Evolutionary conservation across 2,329 filamentous ascomycete species (phyloP), one percentile per base, ranked within the genome.

Genomic region (Colletotrichum sp.): DNA sequence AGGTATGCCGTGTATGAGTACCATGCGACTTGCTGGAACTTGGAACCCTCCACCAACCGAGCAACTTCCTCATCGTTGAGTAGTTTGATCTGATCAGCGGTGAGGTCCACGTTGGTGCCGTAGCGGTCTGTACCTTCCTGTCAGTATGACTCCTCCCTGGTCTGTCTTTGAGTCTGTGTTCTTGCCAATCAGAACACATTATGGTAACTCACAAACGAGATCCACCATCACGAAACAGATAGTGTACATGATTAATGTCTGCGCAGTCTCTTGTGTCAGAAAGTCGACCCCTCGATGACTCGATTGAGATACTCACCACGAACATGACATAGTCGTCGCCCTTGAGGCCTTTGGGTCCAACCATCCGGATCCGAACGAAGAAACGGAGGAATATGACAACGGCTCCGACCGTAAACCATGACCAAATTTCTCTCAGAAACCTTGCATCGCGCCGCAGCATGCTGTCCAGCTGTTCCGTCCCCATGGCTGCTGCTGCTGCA

Each of bases 281-380:
- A 59, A 9, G 2, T 5, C 12, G 1, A 10, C 15, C 6, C 3
- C 9, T 26, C 8, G 18, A 48, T 59, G 60, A 48, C 32, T 16
- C 22, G 8, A 16, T n/a, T 3, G 5, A 5, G 30, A 22, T 8
- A 60, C 66, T 34, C 30, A 85, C 84, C 2, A 84, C 68, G 13
- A 84, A n/a, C 1, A 83, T 79, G 34, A 86, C 81, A 13, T 83
- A 82, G 68, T 87, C 85, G 75, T 87, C 86, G 8, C 85, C 83
- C 26, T 83, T 81, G 5, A 86, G 78, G 1, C 84, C 81, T n/a
- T 81, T 80, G 32, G 82, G 67, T 3, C 85, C 85, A 2, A 86
- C 84, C 0, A 83, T 84, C 3, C 84, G 83, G 18, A 86, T 68
- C 1, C 85, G 82, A 6, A 86, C 83, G 16, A 72, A 78, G 22